Evolutionary conservation across 192 early-diverging fungal genomes (phyloP).

Genomic region (Linnemannia zychae): DNA sequence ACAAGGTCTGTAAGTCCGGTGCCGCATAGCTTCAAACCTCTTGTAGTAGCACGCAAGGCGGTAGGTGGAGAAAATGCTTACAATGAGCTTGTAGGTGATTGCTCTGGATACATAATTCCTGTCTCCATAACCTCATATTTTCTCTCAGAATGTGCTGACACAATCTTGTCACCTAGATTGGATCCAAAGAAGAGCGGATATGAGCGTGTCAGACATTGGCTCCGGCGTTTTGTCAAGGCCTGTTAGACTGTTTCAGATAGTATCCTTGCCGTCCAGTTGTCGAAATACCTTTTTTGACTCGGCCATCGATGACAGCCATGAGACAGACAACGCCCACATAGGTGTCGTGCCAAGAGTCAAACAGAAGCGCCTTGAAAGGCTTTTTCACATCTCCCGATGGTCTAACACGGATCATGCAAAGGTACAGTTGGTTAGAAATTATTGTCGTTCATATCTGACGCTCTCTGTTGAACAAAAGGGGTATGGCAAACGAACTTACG

Average conservation of each 20-base stretch:
- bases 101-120: slow-evolving; percentile 97
- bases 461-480: neutral
- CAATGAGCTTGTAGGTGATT: slow-evolving; percentile 72
- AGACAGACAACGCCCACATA: slow-evolving; percentile 98
- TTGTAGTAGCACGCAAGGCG: no score
- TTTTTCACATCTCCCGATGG: slow-evolving; percentile 73
- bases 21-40: no score
- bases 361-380: slow-evolving; percentile 90
- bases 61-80: slow-evolving; percentile 38
- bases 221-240: neutral
- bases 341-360: slow-evolving; percentile 98
- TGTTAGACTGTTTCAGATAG: no score
- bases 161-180: slow-evolving; percentile 80
- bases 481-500: slow-evolving; percentile 47
- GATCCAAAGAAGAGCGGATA: neutral
- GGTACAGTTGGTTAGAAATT: neutral
- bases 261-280: no score
- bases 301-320: slow-evolving; percentile 90
- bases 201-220: neutral
- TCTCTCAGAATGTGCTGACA: slow-evolving; percentile 80
- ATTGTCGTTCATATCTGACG: neutral
- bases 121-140: slow-evolving; percentile 92
- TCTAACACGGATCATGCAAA: slow-evolving; percentile 25
- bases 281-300: slow-evolving; percentile 72
- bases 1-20: no score